Evolutionary conservation across 345 rosid genomes (phyloP).

Genomic region (Gossypium thurberi): DNA sequence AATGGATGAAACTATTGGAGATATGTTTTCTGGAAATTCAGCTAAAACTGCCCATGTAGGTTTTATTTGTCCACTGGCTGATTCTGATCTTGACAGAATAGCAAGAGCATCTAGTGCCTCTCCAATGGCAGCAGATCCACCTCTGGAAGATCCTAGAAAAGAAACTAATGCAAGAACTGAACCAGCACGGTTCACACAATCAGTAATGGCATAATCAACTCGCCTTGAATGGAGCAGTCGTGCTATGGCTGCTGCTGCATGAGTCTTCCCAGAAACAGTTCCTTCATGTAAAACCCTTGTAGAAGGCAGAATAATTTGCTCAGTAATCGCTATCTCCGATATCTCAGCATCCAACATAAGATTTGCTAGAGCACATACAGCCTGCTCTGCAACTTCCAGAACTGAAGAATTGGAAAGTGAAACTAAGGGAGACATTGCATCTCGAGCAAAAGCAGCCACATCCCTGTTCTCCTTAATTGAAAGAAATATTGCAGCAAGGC

Average conservation of each 20-base stretch:
- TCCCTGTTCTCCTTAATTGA: conserved; percentile 88
- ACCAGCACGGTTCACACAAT: conserved; percentile 87
- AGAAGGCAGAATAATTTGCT: conserved; percentile 83
- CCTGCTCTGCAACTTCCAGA: conserved; percentile 93
- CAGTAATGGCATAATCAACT: conserved; percentile 65
- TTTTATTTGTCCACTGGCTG: conserved; percentile 44
- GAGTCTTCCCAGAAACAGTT: conserved; percentile 79
- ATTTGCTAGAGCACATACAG: conserved; percentile 86
- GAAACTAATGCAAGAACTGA: conserved; percentile 92
- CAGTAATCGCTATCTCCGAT: conserved; percentile 64
- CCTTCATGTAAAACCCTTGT: conserved; percentile 93
- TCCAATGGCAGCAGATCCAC: conserved; percentile 57
- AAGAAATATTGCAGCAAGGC: conserved; percentile 86
- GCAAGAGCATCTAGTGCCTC: conserved; percentile 97
- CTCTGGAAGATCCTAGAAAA: conserved; percentile 68
- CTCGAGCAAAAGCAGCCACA: conserved; percentile 81
- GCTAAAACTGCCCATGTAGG: conserved; percentile 95
- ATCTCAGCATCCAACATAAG: conserved; percentile 85
- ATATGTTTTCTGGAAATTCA: conserved; percentile 67
- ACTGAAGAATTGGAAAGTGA: conserved; percentile 63
- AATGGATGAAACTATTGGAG: conserved; percentile 78
- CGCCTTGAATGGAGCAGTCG: conserved; percentile 69
- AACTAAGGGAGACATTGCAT: conserved; percentile 64
- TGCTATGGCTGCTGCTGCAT: conserved; percentile 94
- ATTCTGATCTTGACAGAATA: conserved; percentile 70